Percentiles rank a stretch among this genome's conserved stretches.
Conservation (phyloP, 108 stramenopile species). For the Pseudonitzschia multiseries region DNA sequence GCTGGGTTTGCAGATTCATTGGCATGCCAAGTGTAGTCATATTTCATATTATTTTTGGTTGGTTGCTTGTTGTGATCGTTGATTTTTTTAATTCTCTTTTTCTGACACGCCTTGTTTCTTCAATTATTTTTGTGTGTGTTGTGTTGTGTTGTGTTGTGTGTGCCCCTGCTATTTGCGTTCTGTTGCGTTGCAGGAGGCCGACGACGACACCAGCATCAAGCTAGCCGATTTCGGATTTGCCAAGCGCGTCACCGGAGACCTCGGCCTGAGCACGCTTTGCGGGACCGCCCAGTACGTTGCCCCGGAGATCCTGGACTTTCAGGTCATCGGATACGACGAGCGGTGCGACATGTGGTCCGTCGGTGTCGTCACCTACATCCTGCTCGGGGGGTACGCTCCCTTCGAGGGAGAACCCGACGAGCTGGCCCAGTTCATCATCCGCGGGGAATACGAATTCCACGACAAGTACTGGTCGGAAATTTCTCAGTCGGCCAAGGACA, state of each 20-base stretch:
- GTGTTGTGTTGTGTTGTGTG: background rate
- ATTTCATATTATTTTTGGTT: too few relatives aligned
- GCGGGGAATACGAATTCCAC: slow-evolving; percentile 60
- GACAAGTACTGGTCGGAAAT: slow-evolving; percentile 70
- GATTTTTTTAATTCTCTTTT: background rate
- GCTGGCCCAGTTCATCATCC: slow-evolving; percentile 55
- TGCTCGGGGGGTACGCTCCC: slow-evolving; percentile 90
- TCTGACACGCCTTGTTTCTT: too few relatives aligned
- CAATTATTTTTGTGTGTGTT: too few relatives aligned
- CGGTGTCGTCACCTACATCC: slow-evolving; percentile 90
- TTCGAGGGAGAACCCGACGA: slow-evolving; percentile 73
- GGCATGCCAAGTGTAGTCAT: too few relatives aligned
- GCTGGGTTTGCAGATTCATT: too few relatives aligned
- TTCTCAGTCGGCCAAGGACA: slow-evolving; percentile 76
- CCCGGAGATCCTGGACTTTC: slow-evolving; percentile 62
- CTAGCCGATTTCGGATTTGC: slow-evolving; percentile 98
- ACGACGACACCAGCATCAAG: slow-evolving; percentile 88
- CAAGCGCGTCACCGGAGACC: slow-evolving; percentile 61
- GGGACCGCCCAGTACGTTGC: slow-evolving; percentile 68
- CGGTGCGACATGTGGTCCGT: slow-evolving; percentile 89
- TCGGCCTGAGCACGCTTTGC: slow-evolving; percentile 62
- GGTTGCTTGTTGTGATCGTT: background rate
- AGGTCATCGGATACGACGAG: slow-evolving; percentile 55
- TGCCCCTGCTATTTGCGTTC: background rate
- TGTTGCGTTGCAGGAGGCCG: slow-evolving; percentile 34